Evolutionary conservation across 768 basidiomycete species (phyloP).

Genomic region (Wakefieldia striispora): DNA sequence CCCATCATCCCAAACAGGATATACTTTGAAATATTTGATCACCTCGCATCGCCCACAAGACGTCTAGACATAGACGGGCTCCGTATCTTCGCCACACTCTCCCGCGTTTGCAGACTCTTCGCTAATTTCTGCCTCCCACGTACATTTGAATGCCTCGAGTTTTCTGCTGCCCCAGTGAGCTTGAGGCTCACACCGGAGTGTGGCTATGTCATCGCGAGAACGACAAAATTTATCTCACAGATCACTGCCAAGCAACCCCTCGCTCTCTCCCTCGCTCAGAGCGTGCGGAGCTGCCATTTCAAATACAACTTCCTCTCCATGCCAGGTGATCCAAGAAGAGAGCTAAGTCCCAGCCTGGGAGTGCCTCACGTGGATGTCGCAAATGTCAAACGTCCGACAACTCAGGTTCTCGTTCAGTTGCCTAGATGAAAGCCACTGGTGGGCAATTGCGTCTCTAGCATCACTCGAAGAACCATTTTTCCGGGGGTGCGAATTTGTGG

Average conservation of each 20-base stretch:
- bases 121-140: slow-evolving; percentile 37
- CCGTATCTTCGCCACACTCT: slow-evolving; percentile 25
- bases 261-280: slow-evolving; percentile 28
- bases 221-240: slow-evolving; percentile 23
- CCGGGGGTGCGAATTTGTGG: not conserved
- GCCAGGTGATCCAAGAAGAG: too few relatives aligned
- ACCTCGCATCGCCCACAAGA: slow-evolving; percentile 22
- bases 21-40: slow-evolving; percentile 41
- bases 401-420: slow-evolving; percentile 8
- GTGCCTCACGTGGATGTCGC: slow-evolving; percentile 4
- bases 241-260: slow-evolving; percentile 26
- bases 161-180: too few relatives aligned
- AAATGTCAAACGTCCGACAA: slow-evolving; percentile 18
- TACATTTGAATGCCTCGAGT: slow-evolving; percentile 36
- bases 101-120: slow-evolving; percentile 44
- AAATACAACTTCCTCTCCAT: too few relatives aligned
- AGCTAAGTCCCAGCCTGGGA: too few relatives aligned
- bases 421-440: slow-evolving; percentile 15
- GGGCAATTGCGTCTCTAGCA: slow-evolving; percentile 5
- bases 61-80: slow-evolving; percentile 10
- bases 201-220: not conserved
- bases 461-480: slow-evolving; percentile 21
- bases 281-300: slow-evolving; percentile 28
- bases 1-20: slow-evolving; percentile 44
- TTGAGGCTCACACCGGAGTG: too few relatives aligned